Percentiles rank a stretch among this genome's conserved stretches.
phyloP scores from a whole-genome alignment of 441 rosid species.

The Manihot esculenta region DNA sequence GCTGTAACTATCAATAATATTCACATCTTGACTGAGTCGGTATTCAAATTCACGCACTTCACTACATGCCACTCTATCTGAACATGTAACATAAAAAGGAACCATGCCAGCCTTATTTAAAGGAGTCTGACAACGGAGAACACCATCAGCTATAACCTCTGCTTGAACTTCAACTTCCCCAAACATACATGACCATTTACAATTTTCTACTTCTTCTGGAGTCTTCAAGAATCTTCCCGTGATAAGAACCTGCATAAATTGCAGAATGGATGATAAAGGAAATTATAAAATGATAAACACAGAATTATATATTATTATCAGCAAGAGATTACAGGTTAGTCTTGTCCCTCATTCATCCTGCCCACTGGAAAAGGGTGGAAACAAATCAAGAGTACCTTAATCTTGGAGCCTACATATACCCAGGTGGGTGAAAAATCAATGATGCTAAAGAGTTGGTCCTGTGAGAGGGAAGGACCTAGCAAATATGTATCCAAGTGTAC shows the following conservation, averaged over 20 bases:
- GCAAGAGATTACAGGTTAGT: conserved; percentile 15
- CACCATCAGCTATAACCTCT: conserved; percentile 73
- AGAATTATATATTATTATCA: conserved; percentile 1
- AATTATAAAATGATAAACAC: conserved; percentile 6
- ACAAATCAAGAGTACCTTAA: conserved; percentile 42
- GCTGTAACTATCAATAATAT: too few relatives aligned
- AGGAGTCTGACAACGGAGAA: conserved; percentile 73
- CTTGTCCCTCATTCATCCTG: background rate
- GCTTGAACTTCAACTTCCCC: conserved; percentile 96
- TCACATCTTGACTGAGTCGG: conserved; percentile 23
- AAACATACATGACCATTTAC: conserved; percentile 91
- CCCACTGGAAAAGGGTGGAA: background rate
- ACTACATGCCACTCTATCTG: conserved; percentile 93
- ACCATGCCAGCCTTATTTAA: conserved; percentile 67
- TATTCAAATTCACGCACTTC: conserved; percentile 95
- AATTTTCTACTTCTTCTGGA: conserved; percentile 46
- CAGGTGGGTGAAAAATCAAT: conserved; percentile 78
- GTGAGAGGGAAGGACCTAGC: conserved; percentile 68
- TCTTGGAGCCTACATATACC: conserved; percentile 55
- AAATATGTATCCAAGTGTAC: conserved; percentile 53
- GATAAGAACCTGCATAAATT: conserved; percentile 52
- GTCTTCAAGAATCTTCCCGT: conserved; percentile 72
- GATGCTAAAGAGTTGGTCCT: conserved; percentile 77
- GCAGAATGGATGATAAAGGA: conserved; percentile 17
- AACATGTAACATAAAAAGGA: conserved; percentile 91